Evolutionary conservation across 257 asterid genomes (phyloP), one percentile per base, ranked within the genome.

Genomic region (Orobanche coerulescens): DNA sequence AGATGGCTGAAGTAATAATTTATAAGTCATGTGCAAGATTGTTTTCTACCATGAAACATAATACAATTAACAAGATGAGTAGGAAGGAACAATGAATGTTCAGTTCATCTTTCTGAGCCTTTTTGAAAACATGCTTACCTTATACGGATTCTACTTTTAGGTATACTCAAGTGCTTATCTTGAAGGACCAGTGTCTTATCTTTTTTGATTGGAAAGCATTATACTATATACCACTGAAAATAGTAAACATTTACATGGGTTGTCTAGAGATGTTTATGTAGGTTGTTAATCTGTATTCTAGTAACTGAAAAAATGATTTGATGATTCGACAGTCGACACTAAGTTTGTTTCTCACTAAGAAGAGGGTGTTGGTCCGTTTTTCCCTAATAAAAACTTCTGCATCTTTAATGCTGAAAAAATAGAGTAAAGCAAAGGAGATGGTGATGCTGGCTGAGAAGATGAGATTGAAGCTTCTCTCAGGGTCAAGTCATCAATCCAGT

Each of bases 351-450:
- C 25, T 43, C 15, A n/a, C 2, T 2, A 52, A 1, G 23, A 15
- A 43, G 50, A 14, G 20, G 71, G 54, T 47, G 37, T 31, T 39
- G 52, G 10, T 31, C 4, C 14, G 46, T 61, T 44, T 8, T n/a
- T 46, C 37, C 58, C 61, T 61, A 2, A 53, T 62, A 28, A 56
- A 23, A 0, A 31, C 54, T 54, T 64, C 8, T 49, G 57, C 51
- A 64, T 62, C 52, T 65, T 52, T 58, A 65, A 48, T 18, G 50
- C 26, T 30, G n/a, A n/a, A 24, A 23, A 56, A 63, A 51, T 72
- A 89, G 97, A 79, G 90, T 50, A 93, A 93, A 67, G 98, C 98
- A 20, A 84, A 86, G 80, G 97, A 93, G 77, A 93, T 93, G 98
- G 98, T 93, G 80, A 75, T 73, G 77, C 84, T 93, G 56, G 98